Percentiles rank a stretch among this genome's conserved stretches.
These are phyloP conservation scores for Phylloporus sp. DNA, from an alignment of 1,284 basidiomycete species.

Conservation along the genomic window DNA sequence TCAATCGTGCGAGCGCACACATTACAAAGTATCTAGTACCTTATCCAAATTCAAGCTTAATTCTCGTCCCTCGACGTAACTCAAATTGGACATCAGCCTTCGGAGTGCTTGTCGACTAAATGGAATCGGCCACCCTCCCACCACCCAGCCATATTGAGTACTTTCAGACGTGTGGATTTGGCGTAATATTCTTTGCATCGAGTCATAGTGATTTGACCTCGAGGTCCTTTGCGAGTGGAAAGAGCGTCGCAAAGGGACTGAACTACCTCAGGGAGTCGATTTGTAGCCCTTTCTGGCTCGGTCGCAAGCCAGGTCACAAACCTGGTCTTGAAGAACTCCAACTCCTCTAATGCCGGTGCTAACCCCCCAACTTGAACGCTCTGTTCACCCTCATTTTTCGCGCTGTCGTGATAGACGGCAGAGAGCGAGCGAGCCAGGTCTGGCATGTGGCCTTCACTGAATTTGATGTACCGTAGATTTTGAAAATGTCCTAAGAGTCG, in stretches of 20 bases:
- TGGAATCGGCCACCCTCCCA: neutral
- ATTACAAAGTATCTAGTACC: no score
- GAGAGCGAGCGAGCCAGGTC: neutral
- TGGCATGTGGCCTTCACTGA: neutral
- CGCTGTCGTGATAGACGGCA: neutral
- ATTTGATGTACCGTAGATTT: conserved; percentile 2
- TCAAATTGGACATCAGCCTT: no score
- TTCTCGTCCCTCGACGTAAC: no score
- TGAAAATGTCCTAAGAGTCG: neutral
- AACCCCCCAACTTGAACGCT: neutral
- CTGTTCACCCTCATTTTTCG: neutral
- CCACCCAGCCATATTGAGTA: neutral
- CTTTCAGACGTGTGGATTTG: no score
- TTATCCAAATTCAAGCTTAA: no score
- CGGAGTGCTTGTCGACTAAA: neutral
- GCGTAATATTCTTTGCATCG: neutral
- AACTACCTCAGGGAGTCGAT: neutral
- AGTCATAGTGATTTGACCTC: neutral
- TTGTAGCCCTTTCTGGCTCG: neutral
- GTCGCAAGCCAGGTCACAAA: neutral
- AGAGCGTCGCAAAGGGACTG: neutral
- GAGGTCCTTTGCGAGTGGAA: neutral
- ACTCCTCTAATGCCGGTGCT: neutral
- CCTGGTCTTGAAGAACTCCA: neutral
- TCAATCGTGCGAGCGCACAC: no score